phyloP scores from a whole-genome alignment of 23 red algal species.

The Gracilariopsis chorda region DNA sequence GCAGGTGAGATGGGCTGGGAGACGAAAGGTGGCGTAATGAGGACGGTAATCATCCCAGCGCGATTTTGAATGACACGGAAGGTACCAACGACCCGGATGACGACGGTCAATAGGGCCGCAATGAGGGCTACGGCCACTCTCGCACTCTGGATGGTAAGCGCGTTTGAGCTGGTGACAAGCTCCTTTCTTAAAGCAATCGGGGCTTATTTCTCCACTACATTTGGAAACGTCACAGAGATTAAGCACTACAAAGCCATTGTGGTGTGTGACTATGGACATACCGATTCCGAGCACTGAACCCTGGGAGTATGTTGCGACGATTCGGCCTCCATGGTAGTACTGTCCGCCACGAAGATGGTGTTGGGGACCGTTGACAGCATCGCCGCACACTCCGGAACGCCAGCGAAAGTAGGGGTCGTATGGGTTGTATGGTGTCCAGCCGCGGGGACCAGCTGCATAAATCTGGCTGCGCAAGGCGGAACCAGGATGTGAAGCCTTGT shows the following conservation, averaged over 20 bases:
- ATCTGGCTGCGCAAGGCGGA: conserved; percentile 14
- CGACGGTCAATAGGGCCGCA: conserved; percentile 57
- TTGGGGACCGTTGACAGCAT: background rate
- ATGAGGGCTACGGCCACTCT: conserved; percentile 7
- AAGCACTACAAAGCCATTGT: conserved; percentile 56
- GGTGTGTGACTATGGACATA: conserved; percentile 55
- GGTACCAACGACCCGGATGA: conserved; percentile 67
- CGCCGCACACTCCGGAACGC: conserved; percentile 68
- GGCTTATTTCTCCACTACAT: conserved; percentile 62
- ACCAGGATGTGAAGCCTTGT: background rate
- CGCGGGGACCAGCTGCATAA: conserved; percentile 7
- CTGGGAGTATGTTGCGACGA: conserved; percentile 34
- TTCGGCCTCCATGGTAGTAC: conserved; percentile 35
- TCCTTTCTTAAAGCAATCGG: conserved; percentile 36
- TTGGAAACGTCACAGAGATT: conserved; percentile 52
- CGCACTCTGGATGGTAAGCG: conserved; percentile 40
- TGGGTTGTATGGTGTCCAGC: conserved; percentile 48
- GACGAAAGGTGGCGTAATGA: background rate
- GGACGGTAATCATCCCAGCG: conserved; percentile 11
- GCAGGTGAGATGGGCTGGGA: conserved; percentile 33
- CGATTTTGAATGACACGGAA: conserved; percentile 21
- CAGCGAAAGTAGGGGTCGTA: conserved; percentile 35
- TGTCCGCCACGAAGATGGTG: conserved; percentile 53
- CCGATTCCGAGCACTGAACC: conserved; percentile 10
- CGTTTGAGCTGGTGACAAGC: conserved; percentile 39